Conservation (phyloP, 257 asterid species). For the Jaltomata sinuosa region DNA sequence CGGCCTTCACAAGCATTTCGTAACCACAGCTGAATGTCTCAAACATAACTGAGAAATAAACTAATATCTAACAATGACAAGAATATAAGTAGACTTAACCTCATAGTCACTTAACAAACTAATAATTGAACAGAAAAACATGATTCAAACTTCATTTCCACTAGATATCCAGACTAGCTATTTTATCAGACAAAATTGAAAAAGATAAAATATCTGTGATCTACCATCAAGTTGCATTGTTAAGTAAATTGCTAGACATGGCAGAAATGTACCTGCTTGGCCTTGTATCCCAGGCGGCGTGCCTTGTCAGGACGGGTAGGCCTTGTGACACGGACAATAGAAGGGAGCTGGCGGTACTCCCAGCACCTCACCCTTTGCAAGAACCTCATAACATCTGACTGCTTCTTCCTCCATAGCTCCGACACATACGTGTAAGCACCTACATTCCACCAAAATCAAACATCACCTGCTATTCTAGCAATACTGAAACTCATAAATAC, state of each 20-base stretch:
- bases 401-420: slow-evolving; percentile 3
- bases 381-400: slow-evolving; percentile 4
- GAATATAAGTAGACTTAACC: background rate
- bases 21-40: background rate
- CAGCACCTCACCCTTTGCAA: slow-evolving; percentile 3
- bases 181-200: background rate
- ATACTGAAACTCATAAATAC: background rate
- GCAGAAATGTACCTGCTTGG: background rate
- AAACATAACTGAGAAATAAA: background rate
- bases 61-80: background rate
- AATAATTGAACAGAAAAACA: background rate
- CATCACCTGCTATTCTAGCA: background rate
- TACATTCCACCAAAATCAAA: background rate
- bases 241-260: background rate
- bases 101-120: background rate
- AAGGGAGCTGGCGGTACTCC: background rate
- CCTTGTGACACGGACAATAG: background rate
- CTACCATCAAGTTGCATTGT: background rate
- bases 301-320: slow-evolving; percentile 3
- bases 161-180: background rate
- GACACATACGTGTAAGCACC: background rate
- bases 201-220: background rate
- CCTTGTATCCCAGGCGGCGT: slow-evolving; percentile 1
- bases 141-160: background rate
- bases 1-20: background rate